Evolutionary conservation across 805 yeast genomes (phyloP).

Genomic region (Spathaspora girioi): DNA sequence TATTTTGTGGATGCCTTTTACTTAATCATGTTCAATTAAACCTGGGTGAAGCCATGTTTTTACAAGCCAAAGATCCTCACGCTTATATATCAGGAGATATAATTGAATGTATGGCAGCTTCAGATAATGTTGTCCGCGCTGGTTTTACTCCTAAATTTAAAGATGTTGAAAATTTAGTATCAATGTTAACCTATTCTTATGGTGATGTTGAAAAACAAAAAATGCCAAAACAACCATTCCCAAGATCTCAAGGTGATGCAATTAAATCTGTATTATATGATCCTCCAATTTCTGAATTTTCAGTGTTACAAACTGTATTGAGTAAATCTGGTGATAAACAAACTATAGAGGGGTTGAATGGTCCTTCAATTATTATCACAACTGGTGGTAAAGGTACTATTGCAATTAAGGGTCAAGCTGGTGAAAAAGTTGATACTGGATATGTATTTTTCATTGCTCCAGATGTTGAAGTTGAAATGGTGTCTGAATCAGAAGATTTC

Average conservation of each 20-base stretch:
- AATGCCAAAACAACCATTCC: slow-evolving; percentile 63
- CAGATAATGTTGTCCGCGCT: slow-evolving; percentile 96
- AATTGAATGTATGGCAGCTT: slow-evolving; percentile 99
- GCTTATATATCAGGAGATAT: slow-evolving; percentile 97
- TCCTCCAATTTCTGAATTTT: slow-evolving; percentile 96
- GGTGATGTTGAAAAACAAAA: slow-evolving; percentile 92
- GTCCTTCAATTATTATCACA: slow-evolving; percentile 84
- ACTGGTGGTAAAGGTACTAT: slow-evolving; percentile 76
- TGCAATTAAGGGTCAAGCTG: slow-evolving; percentile 35
- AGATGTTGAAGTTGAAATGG: slow-evolving; percentile 58
- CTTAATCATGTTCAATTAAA: slow-evolving; percentile 80
- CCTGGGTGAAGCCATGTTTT: slow-evolving; percentile 94
- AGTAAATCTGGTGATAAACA: slow-evolving; percentile 47
- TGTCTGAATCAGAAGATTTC: slow-evolving; percentile 48
- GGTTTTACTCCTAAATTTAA: slow-evolving; percentile 99
- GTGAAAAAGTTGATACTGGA: slow-evolving; percentile 55
- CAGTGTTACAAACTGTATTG: slow-evolving; percentile 82
- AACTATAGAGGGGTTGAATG: slow-evolving; percentile 58
- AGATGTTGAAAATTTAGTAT: slow-evolving; percentile 86
- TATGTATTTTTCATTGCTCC: slow-evolving; percentile 85
- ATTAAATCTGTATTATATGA: slow-evolving; percentile 62
- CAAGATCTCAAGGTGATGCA: slow-evolving; percentile 65
- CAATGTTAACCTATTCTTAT: slow-evolving; percentile 84
- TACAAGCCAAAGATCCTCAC: slow-evolving; percentile 96
- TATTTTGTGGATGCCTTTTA: slow-evolving; percentile 92